Base-by-base conservation (phyloP, 2,329 filamentous ascomycete species). In the Rhexocercosporidium sp. region DNA sequence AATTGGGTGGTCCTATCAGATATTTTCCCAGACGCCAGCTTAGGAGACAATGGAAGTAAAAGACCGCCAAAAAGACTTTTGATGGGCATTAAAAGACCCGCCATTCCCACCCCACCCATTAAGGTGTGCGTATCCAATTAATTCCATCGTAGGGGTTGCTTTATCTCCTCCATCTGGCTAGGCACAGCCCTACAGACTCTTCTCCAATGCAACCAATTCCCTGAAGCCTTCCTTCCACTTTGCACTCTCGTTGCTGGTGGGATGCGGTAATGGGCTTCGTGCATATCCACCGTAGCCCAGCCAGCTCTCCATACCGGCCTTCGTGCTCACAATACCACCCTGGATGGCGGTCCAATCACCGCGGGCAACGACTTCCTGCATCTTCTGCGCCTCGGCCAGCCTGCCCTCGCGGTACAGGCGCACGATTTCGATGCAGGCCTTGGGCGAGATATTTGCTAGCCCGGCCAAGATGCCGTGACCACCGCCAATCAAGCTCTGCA, bases 381-480 rank as follows among this genome's bases (percentile, higher is more conserved):
- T 76, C 71, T 84, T 83, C 63, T 84, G 82, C 0, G 91, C 90
- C 73, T 91, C 86, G 4, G 84, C 79, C 8, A 85, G 69, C 66
- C 86, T 82, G 31, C 90, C 90, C n/a, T 81, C 78, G 46, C 83
- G 81, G 77, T 87, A 91, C 6, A 92, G 80, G 69, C 87, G 79
- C 64, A 88, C 78, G 18, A 92, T 80, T 74, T 87, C 81, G 29
- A 89, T 84, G 77, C 90, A 91, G 3, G 89, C 81, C 74, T 86
- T 85, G 9, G 90, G 91, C 1, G 88, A 84, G 53, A 94, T 82
- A 77, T 94, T 94, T 34, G 86, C 92, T 64, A 91, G 82, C 14
- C 91, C 92, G 16, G 87, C 88, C 69, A 94, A 90, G 74, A 92
- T 86, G 39, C 92, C 91, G 66, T 90, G 86, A 3, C 89, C 91